A percentile compares a stretch with the other conserved stretches of the same genome.
phyloP scores from a whole-genome alignment of 2,329 filamentous ascomycete species.

The Cladosporium austrohemisphaericum region DNA sequence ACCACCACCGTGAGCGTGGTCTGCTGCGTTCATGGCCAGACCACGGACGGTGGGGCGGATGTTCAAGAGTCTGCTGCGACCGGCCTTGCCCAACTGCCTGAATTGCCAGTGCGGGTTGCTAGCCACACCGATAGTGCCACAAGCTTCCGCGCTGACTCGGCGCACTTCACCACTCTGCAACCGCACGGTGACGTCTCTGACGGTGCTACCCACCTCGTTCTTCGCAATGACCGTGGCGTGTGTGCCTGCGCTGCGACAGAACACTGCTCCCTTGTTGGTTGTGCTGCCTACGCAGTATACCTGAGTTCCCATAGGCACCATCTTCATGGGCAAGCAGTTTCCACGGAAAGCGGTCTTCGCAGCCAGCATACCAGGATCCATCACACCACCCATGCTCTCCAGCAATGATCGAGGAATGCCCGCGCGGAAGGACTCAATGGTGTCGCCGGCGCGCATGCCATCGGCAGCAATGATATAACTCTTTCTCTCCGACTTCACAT shows the following conservation, averaged over 20 bases:
- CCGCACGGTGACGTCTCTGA: slow-evolving; percentile 76
- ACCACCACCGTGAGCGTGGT: slow-evolving; percentile 98
- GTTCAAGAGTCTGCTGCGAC: slow-evolving; percentile 87
- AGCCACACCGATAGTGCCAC: slow-evolving; percentile 87
- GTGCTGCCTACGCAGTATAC: slow-evolving; percentile 84
- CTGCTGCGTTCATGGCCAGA: slow-evolving; percentile 97
- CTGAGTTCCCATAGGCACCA: slow-evolving; percentile 91
- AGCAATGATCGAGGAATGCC: slow-evolving; percentile 86
- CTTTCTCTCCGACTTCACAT: slow-evolving; percentile 68
- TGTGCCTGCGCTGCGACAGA: slow-evolving; percentile 92
- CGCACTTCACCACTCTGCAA: slow-evolving; percentile 91
- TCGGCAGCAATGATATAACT: slow-evolving; percentile 95
- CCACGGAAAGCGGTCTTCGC: slow-evolving; percentile 90
- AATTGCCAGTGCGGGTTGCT: slow-evolving; percentile 94
- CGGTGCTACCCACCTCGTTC: slow-evolving; percentile 69
- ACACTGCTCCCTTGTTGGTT: slow-evolving; percentile 70
- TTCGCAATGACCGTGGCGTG: slow-evolving; percentile 86
- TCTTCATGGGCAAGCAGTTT: slow-evolving; percentile 91
- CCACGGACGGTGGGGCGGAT: slow-evolving; percentile 94
- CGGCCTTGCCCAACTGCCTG: slow-evolving; percentile 88
- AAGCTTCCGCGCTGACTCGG: slow-evolving; percentile 84
- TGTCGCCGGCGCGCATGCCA: slow-evolving; percentile 85
- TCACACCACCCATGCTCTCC: slow-evolving; percentile 83
- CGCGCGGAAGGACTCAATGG: slow-evolving; percentile 84
- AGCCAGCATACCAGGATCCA: slow-evolving; percentile 94